These are phyloP conservation scores for Fraxinus xanthoxyloides DNA, from an alignment of 305 asterid species.

Conservation along the genomic window DNA sequence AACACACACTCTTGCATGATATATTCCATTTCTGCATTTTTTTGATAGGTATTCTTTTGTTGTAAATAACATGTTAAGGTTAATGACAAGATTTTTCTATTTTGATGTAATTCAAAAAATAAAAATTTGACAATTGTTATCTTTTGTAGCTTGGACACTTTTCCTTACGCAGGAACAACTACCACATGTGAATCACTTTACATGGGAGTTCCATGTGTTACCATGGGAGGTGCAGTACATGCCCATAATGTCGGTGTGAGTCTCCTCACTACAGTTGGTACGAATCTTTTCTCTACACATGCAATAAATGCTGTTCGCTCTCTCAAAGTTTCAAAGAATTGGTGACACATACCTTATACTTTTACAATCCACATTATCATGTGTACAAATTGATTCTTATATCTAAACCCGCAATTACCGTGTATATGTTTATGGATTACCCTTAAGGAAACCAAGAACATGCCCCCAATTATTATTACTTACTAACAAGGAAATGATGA, in stretches of 20 bases:
- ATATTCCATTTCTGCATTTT: not conserved
- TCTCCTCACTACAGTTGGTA: constrained; percentile 87
- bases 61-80: constrained; percentile 15
- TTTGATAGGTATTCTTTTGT: not conserved
- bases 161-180: constrained; percentile 98
- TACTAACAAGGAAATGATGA: not conserved
- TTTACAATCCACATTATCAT: not conserved
- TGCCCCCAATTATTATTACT: not conserved
- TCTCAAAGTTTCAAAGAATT: not conserved
- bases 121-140: not conserved
- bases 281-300: constrained; percentile 21
- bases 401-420: not conserved
- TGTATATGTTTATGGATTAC: not conserved
- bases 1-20: not conserved
- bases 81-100: constrained; percentile 21
- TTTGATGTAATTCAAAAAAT: not conserved
- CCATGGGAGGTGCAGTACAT: constrained; percentile 91
- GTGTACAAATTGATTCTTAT: not conserved
- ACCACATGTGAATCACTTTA: constrained; percentile 98
- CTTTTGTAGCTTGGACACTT: constrained; percentile 83
- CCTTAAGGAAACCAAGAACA: not conserved
- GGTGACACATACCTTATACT: not conserved
- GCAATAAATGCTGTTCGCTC: not conserved
- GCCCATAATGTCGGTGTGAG: constrained; percentile 98
- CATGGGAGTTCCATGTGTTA: constrained; percentile 99